Evolutionary conservation across 805 yeast species (phyloP).

Genomic region (Jamesozyma lodderae): DNA sequence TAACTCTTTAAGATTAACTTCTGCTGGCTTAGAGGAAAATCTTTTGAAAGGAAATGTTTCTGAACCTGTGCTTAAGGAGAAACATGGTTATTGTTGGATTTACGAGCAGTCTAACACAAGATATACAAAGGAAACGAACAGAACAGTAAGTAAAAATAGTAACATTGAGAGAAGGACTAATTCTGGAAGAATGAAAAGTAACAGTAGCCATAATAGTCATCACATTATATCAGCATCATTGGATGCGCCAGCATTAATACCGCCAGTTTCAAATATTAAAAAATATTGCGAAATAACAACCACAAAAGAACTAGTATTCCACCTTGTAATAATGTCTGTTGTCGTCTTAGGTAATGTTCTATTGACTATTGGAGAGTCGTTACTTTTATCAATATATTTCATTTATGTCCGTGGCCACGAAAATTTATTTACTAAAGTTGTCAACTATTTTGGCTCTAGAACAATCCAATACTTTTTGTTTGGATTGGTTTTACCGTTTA

Average conservation of each 20-base stretch:
- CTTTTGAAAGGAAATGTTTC: not conserved
- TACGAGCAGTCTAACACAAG: not conserved
- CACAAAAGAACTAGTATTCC: slow-evolving; percentile 7
- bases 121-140: not conserved
- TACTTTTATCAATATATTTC: slow-evolving; percentile 33
- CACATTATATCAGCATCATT: not conserved
- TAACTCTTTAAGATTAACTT: slow-evolving; percentile 17
- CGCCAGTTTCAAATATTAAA: not conserved
- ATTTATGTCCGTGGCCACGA: slow-evolving; percentile 33
- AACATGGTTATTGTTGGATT: slow-evolving; percentile 11
- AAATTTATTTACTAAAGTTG: slow-evolving; percentile 24
- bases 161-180: not conserved
- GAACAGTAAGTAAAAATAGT: not conserved
- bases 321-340: slow-evolving; percentile 8
- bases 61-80: slow-evolving; percentile 5
- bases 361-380: slow-evolving; percentile 28
- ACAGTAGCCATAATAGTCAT: not conserved
- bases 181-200: not conserved
- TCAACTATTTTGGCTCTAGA: slow-evolving; percentile 30
- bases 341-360: slow-evolving; percentile 15
- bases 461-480: slow-evolving; percentile 25
- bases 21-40: slow-evolving; percentile 8
- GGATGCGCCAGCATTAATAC: not conserved
- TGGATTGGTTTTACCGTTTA: slow-evolving; percentile 28
- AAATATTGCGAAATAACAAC: slow-evolving; percentile 9